These are phyloP conservation scores for Ophiostoma ulmi DNA, from an alignment of 2,329 filamentous ascomycete genomes.

Conservation along the genomic window DNA sequence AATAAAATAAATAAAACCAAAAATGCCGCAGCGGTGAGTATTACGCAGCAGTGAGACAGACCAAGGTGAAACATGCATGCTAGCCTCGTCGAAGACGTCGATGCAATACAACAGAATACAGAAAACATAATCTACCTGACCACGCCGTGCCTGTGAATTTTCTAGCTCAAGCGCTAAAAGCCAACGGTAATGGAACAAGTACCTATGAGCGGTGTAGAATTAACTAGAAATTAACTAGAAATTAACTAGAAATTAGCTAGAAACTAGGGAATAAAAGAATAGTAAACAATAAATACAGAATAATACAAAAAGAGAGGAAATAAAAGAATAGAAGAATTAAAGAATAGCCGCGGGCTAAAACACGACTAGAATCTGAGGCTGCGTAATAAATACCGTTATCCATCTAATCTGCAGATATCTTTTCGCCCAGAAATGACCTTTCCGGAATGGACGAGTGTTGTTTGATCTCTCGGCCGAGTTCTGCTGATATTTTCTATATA, in stretches of 20 bases:
- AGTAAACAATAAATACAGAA: no score
- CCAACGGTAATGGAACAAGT: neutral
- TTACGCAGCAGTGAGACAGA: neutral
- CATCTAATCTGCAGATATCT: neutral
- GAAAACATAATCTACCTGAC: no score
- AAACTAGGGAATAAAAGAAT: no score
- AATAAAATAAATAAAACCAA: neutral
- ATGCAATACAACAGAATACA: neutral
- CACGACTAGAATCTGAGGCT: neutral
- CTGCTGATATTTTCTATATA: neutral
- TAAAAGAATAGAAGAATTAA: neutral
- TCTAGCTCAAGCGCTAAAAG: neutral
- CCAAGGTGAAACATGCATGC: neutral
- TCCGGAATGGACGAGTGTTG: neutral
- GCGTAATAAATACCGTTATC: neutral
- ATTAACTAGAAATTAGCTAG: no score
- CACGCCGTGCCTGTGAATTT: neutral
- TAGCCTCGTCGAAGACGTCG: neutral
- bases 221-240: no score
- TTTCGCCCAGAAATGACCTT: neutral
- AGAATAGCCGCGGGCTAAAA: neutral
- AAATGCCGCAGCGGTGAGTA: constrained; percentile 1
- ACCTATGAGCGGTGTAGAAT: neutral
- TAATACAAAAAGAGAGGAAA: no score
- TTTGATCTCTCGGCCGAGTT: neutral